These are phyloP conservation scores for Boletus sp. DNA, from an alignment of 1,284 basidiomycete genomes.

Conservation along the genomic window DNA sequence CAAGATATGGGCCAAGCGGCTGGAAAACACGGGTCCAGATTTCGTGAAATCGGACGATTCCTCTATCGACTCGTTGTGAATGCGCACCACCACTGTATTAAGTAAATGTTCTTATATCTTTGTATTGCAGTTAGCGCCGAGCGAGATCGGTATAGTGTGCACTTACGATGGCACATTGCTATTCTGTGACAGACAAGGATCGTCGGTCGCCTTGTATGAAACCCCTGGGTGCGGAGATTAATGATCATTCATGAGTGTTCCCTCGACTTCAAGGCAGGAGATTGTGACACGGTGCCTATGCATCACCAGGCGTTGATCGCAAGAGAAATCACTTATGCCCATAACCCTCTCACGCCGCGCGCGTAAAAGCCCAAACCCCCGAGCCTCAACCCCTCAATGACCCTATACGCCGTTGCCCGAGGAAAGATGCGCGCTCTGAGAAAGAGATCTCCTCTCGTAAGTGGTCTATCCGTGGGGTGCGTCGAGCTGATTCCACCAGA, in stretches of 20 bases:
- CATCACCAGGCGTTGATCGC: slow-evolving; percentile 9
- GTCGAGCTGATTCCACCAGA: slow-evolving; percentile 6
- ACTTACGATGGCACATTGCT: not conserved
- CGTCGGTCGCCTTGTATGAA: not conserved
- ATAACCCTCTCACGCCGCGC: slow-evolving; percentile 11
- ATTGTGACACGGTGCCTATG: not conserved
- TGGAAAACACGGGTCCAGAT: slow-evolving; percentile 20
- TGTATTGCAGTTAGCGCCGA: slow-evolving; percentile 8
- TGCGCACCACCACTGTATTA: not conserved
- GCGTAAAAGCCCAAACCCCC: slow-evolving; percentile 1
- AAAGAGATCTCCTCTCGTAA: slow-evolving; percentile 10
- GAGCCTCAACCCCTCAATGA: slow-evolving; percentile 7
- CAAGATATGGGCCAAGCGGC: slow-evolving; percentile 25
- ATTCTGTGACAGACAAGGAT: slow-evolving; percentile 8
- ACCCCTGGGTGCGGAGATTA: slow-evolving; percentile 16
- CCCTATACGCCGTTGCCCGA: slow-evolving; percentile 2
- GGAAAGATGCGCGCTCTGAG: slow-evolving; percentile 8
- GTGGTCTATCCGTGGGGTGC: not conserved
- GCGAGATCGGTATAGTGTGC: slow-evolving; percentile 4
- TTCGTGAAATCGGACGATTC: slow-evolving; percentile 25
- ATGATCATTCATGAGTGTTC: not conserved
- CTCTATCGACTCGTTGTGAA: slow-evolving; percentile 17
- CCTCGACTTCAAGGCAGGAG: not conserved
- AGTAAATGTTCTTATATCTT: slow-evolving; percentile 2
- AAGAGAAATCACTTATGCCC: slow-evolving; percentile 9